Conservation (phyloP, 2,329 filamentous ascomycete genomes). For the Colletotrichum gigasporum region DNA sequence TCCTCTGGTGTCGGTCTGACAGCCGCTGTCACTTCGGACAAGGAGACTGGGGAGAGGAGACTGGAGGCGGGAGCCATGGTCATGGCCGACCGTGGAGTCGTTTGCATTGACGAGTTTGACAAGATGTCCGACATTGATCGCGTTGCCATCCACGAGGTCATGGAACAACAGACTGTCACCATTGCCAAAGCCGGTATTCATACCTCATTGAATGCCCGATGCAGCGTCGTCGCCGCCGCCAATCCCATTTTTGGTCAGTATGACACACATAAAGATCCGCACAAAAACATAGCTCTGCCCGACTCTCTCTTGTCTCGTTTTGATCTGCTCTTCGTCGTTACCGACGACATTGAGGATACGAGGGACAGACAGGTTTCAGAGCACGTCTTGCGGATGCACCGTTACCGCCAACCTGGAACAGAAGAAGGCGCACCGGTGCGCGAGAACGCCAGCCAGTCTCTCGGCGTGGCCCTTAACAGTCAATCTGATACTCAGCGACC, state of each 20-base stretch:
- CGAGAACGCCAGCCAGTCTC: constrained; percentile 83
- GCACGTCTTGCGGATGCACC: constrained; percentile 96
- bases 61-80: constrained; percentile 99
- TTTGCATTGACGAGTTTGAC: constrained; percentile 99
- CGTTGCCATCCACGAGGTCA: constrained; percentile 99
- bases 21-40: constrained; percentile 94
- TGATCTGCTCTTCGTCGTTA: constrained; percentile 96
- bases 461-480: constrained; percentile 87
- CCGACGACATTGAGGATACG: constrained; percentile 96
- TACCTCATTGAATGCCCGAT: constrained; percentile 94
- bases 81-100: constrained; percentile 93
- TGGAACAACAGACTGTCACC: constrained; percentile 99
- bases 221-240: constrained; percentile 94
- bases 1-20: constrained; percentile 98
- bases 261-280: constrained; percentile 97
- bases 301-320: constrained; percentile 98
- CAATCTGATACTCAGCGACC: constrained; percentile 77
- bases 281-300: constrained; percentile 97
- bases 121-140: constrained; percentile 99
- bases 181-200: constrained; percentile 99
- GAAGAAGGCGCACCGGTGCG: constrained; percentile 96
- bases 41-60: constrained; percentile 94
- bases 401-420: constrained; percentile 89
- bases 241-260: constrained; percentile 99
- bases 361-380: constrained; percentile 92